A percentile compares a stretch with the other conserved stretches of the same genome.
These are phyloP conservation scores for Solanum tacnaense DNA, from an alignment of 257 asterid genomes.

Conservation along the genomic window DNA sequence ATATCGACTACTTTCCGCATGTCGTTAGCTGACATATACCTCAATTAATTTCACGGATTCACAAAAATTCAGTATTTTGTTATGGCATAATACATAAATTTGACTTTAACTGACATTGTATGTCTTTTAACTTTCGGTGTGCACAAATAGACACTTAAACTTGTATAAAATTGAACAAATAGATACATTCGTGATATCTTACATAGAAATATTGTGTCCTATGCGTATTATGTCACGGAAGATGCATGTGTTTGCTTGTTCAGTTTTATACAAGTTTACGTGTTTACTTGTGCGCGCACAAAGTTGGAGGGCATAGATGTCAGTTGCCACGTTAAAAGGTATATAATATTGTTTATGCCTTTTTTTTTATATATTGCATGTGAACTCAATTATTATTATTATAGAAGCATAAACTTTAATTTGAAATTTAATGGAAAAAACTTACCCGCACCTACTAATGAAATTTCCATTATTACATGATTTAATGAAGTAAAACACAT, in stretches of 20 bases:
- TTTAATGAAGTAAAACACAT: too few relatives aligned
- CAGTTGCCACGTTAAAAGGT: background rate
- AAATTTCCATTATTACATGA: too few relatives aligned
- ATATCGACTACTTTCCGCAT: rapidly evolving
- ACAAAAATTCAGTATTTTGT: too few relatives aligned
- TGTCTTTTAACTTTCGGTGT: background rate
- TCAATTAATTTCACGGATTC: background rate
- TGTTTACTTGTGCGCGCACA: too few relatives aligned
- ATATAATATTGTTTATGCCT: background rate
- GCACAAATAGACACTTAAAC: background rate
- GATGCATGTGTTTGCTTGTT: background rate
- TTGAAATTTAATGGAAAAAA: too few relatives aligned
- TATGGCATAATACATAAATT: too few relatives aligned
- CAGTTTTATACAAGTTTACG: too few relatives aligned
- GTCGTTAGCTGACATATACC: background rate
- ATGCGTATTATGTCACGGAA: rapidly evolving
- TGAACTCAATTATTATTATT: background rate
- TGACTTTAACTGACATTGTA: too few relatives aligned
- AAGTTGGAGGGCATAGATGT: background rate
- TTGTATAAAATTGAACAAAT: too few relatives aligned
- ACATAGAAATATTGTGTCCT: background rate
- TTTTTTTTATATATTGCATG: background rate
- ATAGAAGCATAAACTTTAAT: too few relatives aligned
- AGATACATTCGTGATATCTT: too few relatives aligned
- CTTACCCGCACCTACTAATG: too few relatives aligned